These are phyloP conservation scores for Hordeum marinum DNA, from an alignment of 176 grass and related monocot genomes.

Conservation along the genomic window DNA sequence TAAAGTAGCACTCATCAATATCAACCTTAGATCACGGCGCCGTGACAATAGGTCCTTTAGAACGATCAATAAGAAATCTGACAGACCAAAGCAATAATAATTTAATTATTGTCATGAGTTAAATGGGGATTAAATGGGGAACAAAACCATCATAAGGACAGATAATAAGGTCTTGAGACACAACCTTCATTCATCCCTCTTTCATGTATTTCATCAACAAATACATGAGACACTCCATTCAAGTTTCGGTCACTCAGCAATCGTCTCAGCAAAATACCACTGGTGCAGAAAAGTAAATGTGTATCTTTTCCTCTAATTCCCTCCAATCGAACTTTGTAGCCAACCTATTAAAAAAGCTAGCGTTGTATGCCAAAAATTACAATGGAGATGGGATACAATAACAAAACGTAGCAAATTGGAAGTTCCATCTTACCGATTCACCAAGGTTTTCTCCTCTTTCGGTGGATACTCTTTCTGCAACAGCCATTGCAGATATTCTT, in stretches of 20 bases:
- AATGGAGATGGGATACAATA: slow-evolving; percentile 28
- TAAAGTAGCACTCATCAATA: slow-evolving; percentile 99
- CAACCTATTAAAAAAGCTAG: slow-evolving; percentile 85
- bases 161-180: neutral
- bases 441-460: slow-evolving; percentile 96
- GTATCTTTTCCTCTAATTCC: slow-evolving; percentile 97
- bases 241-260: slow-evolving; percentile 87
- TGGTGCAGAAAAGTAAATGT: slow-evolving; percentile 98
- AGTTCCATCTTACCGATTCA: slow-evolving; percentile 61
- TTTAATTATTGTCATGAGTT: slow-evolving; percentile 9
- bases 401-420: neutral
- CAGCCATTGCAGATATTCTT: slow-evolving; percentile 96
- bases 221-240: slow-evolving; percentile 95
- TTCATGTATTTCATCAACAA: slow-evolving; percentile 99
- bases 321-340: slow-evolving; percentile 98
- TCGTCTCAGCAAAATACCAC: slow-evolving; percentile 92
- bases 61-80: slow-evolving; percentile 98
- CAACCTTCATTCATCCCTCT: slow-evolving; percentile 99
- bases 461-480: slow-evolving; percentile 92
- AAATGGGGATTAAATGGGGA: slow-evolving; percentile 11
- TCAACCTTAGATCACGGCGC: slow-evolving; percentile 84
- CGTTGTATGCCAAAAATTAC: slow-evolving; percentile 51
- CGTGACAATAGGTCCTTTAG: slow-evolving; percentile 85
- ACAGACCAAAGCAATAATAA: neutral
- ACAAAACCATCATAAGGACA: neutral